Evolutionary conservation across 441 rosid species (phyloP).

Genomic region (Gossypium aridum): DNA sequence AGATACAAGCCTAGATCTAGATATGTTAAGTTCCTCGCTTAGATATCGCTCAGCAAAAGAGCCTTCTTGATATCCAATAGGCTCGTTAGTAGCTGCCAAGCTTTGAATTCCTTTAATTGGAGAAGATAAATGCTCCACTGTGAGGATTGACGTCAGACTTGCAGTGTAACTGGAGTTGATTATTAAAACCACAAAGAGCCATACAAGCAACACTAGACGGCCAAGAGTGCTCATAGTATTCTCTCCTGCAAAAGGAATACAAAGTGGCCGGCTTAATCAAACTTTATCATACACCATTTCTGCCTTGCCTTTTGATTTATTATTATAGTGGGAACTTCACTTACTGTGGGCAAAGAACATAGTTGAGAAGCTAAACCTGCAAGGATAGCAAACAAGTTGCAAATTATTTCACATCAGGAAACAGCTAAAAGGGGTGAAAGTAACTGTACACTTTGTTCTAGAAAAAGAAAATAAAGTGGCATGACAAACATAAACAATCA

Average conservation of each 20-base stretch:
- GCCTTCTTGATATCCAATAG: constrained; percentile 76
- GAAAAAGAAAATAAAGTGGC: background rate
- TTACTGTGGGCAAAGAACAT: constrained; percentile 83
- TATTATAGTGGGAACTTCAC: constrained; percentile 21
- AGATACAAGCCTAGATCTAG: constrained; percentile 59
- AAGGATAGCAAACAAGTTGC: constrained; percentile 23
- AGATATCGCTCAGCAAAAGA: constrained; percentile 73
- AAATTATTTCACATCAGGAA: constrained; percentile 18
- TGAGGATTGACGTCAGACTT: constrained; percentile 82
- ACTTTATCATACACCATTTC: background rate
- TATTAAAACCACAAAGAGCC: constrained; percentile 91
- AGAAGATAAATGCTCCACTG: constrained; percentile 84
- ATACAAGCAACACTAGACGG: constrained; percentile 69
- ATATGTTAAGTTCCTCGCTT: constrained; percentile 58
- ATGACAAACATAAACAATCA: background rate
- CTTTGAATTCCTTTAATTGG: constrained; percentile 65
- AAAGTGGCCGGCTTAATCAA: constrained; percentile 17
- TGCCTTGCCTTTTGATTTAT: background rate
- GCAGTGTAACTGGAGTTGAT: constrained; percentile 96
- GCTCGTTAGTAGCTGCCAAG: constrained; percentile 53
- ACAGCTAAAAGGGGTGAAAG: background rate
- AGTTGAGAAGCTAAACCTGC: constrained; percentile 97
- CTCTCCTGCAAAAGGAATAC: constrained; percentile 55
- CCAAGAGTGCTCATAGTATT: constrained; percentile 81
- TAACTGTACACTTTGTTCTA: background rate